Percentiles rank a stretch among this genome's conserved stretches.
Evolutionary conservation across 2,329 filamentous ascomycete genomes (phyloP).

Genomic region (Trichoderma endophyticum): DNA sequence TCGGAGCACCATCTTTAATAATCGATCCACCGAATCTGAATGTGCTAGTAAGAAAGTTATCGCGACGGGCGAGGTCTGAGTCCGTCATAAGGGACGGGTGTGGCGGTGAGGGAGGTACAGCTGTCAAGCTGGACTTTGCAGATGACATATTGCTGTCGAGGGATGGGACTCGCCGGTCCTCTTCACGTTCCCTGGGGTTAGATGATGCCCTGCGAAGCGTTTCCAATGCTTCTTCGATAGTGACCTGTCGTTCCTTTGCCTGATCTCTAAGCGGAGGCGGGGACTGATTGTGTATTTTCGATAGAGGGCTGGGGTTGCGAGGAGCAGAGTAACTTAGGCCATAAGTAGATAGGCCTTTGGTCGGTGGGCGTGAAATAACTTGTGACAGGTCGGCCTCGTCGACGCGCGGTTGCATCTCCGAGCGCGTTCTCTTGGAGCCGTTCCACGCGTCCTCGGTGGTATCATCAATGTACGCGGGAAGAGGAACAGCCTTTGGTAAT

Average conservation of each 20-base stretch:
- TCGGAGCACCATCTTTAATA: conserved; percentile 51
- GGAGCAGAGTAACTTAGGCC: conserved; percentile 27
- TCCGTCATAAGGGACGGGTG: conserved; percentile 49
- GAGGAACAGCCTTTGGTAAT: neutral
- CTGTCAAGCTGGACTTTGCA: conserved; percentile 41
- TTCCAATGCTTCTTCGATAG: conserved; percentile 35
- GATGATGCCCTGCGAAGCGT: conserved; percentile 36
- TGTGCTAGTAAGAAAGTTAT: conserved; percentile 55
- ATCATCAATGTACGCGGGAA: conserved; percentile 35
- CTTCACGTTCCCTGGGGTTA: conserved; percentile 27
- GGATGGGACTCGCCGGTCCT: conserved; percentile 24
- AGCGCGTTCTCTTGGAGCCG: conserved; percentile 41
- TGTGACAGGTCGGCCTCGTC: conserved; percentile 50
- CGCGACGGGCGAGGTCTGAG: conserved; percentile 54
- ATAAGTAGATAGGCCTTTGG: conserved; percentile 26
- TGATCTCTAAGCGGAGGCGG: conserved; percentile 26
- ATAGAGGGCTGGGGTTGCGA: conserved; percentile 38
- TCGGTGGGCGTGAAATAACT: conserved; percentile 41
- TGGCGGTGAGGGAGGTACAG: conserved; percentile 39
- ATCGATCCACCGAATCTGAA: conserved; percentile 50
- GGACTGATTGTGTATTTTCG: conserved; percentile 34
- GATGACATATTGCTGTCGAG: conserved; percentile 34
- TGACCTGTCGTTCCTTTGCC: conserved; percentile 27
- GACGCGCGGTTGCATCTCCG: conserved; percentile 53
- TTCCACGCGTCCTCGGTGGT: conserved; percentile 41